Base-by-base conservation (phyloP, 202 grass and related monocot species). In the Sporobolus alterniflorus region DNA sequence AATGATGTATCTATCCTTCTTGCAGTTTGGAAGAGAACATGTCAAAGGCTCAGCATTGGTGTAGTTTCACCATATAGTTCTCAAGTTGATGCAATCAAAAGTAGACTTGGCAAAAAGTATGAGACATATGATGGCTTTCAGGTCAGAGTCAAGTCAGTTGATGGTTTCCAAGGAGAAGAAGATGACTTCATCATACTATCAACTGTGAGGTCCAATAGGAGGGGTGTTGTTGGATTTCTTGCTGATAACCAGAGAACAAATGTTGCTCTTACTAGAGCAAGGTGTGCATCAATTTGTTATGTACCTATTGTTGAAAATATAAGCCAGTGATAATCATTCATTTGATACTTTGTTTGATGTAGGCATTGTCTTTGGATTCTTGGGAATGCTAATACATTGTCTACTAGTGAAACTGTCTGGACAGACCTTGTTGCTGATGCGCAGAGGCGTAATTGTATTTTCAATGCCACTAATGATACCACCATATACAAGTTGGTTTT, bases 131-230 rank as follows among this genome's bases (percentile, higher is more conserved):
- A 82, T 47, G 86, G 83, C 34, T 92, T 97, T 89, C 64, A 83
- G 66, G 74, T 97, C 70, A 82, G 92, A 0, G 70, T 94, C 16
- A 97, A 94, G 40, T 88, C 86, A 9, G 56, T 97, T 28, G 85
- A 97, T 89, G 95, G 95, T 73, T 97, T 94, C 75, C 92, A 97
- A 80, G 92, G 95, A 41, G 82, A 91, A 70, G 95, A 97, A 47
- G 92, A 97, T 71, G 95, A 94, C 77, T 61, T 94, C 6, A 94
- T 94, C 26, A 94, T 97, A 81, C 76, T 97, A 44, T 97, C 95
- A 40, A 92, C 86, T 6, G 95, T 97, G 44, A 90, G 88, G 69
- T 91, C 83, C 29, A 97, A 94, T 13, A 25, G 12, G 1, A 81
- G 55, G 57, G 92, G 92, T 40, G 55, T 3, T 87, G 80, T 94